Conservation (phyloP, 352 stramenopile genomes). For the Pythium dissimile region DNA sequence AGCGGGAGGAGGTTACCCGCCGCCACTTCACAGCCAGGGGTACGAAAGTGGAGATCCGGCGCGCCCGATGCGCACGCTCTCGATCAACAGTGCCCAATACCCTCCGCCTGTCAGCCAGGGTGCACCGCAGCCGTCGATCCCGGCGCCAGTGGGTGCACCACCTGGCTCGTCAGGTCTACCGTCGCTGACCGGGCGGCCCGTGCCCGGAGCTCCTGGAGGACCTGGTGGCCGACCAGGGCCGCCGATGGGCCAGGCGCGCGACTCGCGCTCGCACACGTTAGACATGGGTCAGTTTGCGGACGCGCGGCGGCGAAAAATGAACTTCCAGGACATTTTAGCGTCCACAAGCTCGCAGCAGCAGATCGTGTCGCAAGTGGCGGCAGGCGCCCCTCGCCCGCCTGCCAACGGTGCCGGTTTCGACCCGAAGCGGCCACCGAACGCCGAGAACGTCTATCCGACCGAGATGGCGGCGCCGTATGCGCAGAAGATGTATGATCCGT, state of each 20-base stretch:
- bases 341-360: conserved; percentile 28
- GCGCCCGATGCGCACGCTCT: conserved; percentile 55
- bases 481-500: conserved; percentile 28
- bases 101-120: conserved; percentile 13
- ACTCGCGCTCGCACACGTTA: conserved; percentile 78
- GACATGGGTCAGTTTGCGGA: conserved; percentile 84
- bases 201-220: no score
- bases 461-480: conserved; percentile 23
- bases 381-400: background rate
- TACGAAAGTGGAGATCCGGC: conserved; percentile 27
- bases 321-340: conserved; percentile 85
- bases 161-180: conserved; percentile 33
- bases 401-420: background rate
- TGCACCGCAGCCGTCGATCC: conserved; percentile 17
- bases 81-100: conserved; percentile 52
- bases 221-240: conserved; percentile 31
- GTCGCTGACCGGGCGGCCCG: conserved; percentile 50
- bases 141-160: conserved; percentile 21
- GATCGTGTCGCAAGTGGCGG: conserved; percentile 7
- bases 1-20: conserved; percentile 7
- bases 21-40: conserved; percentile 11
- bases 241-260: conserved; percentile 69
- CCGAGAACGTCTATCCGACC: conserved; percentile 52
- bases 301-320: conserved; percentile 80
- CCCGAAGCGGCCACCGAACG: conserved; percentile 23